Percentiles rank a stretch among this genome's conserved stretches.
These are phyloP conservation scores for Plantago major DNA, from an alignment of 257 asterid species.

Conservation along the genomic window DNA sequence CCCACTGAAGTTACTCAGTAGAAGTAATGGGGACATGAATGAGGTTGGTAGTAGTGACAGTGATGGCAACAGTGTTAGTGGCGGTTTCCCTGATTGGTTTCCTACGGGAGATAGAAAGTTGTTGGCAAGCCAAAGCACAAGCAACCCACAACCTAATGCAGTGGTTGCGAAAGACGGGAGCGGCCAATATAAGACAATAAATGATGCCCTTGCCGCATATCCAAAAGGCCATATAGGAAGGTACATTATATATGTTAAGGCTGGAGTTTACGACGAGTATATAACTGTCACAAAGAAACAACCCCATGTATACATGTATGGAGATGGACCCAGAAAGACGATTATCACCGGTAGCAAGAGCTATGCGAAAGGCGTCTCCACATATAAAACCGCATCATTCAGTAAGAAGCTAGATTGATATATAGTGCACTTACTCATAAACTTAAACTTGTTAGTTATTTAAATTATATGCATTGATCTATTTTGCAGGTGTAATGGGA, in stretches of 20 bases:
- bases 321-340: slow-evolving; percentile 39
- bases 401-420: slow-evolving; percentile 15
- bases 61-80: too few relatives aligned
- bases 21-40: too few relatives aligned
- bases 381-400: slow-evolving; percentile 35
- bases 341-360: slow-evolving; percentile 38
- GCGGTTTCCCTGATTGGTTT: slow-evolving; percentile 33
- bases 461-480: too few relatives aligned
- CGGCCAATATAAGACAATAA: slow-evolving; percentile 28
- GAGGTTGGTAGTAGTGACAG: too few relatives aligned
- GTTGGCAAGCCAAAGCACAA: slow-evolving; percentile 16
- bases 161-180: slow-evolving; percentile 45
- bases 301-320: slow-evolving; percentile 36
- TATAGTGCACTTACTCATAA: background rate
- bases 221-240: slow-evolving; percentile 31
- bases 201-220: slow-evolving; percentile 30
- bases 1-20: too few relatives aligned
- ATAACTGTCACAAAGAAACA: slow-evolving; percentile 27
- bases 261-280: slow-evolving; percentile 36
- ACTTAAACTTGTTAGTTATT: too few relatives aligned
- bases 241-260: slow-evolving; percentile 36
- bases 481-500: slow-evolving; percentile 29
- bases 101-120: slow-evolving; percentile 31
- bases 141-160: slow-evolving; percentile 24
- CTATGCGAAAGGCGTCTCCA: slow-evolving; percentile 27